Base-by-base conservation (phyloP, 306 rosid species). In the Hippophae rhamnoides region DNA sequence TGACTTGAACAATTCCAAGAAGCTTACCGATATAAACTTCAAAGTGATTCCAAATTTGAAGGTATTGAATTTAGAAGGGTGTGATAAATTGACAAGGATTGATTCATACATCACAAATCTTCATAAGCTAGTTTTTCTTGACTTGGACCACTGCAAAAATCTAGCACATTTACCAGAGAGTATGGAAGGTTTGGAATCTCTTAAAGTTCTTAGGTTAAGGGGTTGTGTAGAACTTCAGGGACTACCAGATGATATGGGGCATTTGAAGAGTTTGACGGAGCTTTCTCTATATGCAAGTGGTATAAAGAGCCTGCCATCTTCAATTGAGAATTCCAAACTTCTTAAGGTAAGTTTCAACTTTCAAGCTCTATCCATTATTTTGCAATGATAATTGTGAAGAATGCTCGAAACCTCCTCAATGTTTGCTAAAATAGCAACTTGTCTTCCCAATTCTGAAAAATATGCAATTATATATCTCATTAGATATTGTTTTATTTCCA, bases 51-150 rank as follows among this genome's bases (percentile, higher is more conserved):
- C 64, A 13, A 14, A 47, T 47, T 23, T 60, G 12, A 52, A 60
- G 64, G 12, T 0, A 7, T 12, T 60, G 7, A 47, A 6, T 60
- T 52, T 60, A 23, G 52, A 60, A 60, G 64, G 64, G 6, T 60
- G 64, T 11, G 8, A 1, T 1, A 1, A 7, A 11, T 10, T 60
- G n/a, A 7, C 5, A 9, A 23, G 13, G 44, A 40, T 60, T 46
- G 25, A 60, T 25, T 12, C 43, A 1, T 27, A 43, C n/a, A 48
- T 47, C 40, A 51, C 11, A 44, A 12, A 18, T 40, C 67, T 52
- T 52, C 14, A 4, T 9, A 58, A 41, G 27, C 63, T 58, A 43
- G 7, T 10, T 23, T 10, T 58, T 31, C 18, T 58, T 2, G 46
- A 45, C 52, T 42, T 46, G 41, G 8, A 46, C 11, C 13, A 1